Evolutionary conservation across 768 basidiomycete genomes (phyloP).

Genomic region (Dacryopinax spathularia): DNA sequence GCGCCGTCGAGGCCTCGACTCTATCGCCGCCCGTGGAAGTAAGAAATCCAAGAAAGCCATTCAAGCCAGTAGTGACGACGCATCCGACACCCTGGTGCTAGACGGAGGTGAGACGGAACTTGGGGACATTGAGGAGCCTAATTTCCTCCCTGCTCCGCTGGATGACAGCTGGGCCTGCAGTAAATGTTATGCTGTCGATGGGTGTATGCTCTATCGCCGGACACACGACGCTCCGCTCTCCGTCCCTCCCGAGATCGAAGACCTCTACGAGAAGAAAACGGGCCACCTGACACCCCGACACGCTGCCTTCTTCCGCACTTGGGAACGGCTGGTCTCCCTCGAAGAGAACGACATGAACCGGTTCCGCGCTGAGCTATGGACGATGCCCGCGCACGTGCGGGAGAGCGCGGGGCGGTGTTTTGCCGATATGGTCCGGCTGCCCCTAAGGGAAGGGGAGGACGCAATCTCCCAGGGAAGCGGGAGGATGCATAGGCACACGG

Average conservation of each 20-base stretch:
- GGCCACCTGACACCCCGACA: constrained; percentile 59
- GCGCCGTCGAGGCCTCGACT: not conserved
- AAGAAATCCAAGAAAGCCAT: not conserved
- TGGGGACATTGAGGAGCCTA: constrained; percentile 16
- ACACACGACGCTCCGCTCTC: constrained; percentile 18
- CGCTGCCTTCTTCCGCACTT: constrained; percentile 67
- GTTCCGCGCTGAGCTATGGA: constrained; percentile 89
- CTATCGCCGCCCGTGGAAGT: not conserved
- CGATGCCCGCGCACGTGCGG: constrained; percentile 63
- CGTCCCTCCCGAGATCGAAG: constrained; percentile 33
- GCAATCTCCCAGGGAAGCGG: constrained; percentile 23
- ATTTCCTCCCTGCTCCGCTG: constrained; percentile 75
- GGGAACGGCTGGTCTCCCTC: constrained; percentile 71
- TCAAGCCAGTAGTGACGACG: constrained; percentile 21
- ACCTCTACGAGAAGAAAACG: constrained; percentile 64
- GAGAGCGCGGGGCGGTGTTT: constrained; percentile 78
- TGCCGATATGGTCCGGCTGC: constrained; percentile 56
- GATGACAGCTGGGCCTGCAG: constrained; percentile 68
- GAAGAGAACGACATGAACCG: constrained; percentile 80
- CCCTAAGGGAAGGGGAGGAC: constrained; percentile 19
- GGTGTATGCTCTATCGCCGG: constrained; percentile 91
- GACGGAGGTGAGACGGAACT: constrained; percentile 9
- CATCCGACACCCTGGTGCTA: not conserved
- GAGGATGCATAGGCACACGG: constrained; percentile 67
- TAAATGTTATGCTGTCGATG: constrained; percentile 66